These are phyloP conservation scores for Cercospora sp. DNA, from an alignment of 2,329 filamentous ascomycete species.

Conservation along the genomic window DNA sequence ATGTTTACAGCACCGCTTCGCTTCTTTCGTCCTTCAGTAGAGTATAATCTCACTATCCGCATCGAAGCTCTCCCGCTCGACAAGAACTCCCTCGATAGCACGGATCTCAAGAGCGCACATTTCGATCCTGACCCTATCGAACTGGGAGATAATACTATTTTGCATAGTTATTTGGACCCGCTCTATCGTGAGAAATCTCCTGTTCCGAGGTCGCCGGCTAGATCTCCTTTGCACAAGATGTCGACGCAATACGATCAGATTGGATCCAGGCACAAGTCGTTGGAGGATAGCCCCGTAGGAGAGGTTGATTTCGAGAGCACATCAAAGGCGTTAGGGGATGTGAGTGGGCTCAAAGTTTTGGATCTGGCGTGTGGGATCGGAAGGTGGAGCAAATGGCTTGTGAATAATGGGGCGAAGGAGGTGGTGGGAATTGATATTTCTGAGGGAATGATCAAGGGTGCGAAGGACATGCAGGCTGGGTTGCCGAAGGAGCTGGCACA, in stretches of 20 bases:
- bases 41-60: background rate
- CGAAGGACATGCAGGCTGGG: conserved; percentile 2
- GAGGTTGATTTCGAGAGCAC: conserved; percentile 8
- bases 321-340: conserved; percentile 9
- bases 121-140: conserved; percentile 13
- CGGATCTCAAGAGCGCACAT: conserved; percentile 7
- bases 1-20: conserved; percentile 9
- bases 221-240: conserved; percentile 1
- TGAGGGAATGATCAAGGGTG: conserved; percentile 7
- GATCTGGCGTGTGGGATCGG: conserved; percentile 25
- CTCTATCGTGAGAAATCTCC: conserved; percentile 5
- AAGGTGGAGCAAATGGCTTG: conserved; percentile 14
- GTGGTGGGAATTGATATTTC: conserved; percentile 18
- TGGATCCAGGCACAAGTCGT: conserved; percentile 6
- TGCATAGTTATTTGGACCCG: conserved; percentile 6
- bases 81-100: background rate
- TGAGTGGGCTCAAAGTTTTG: conserved; percentile 20
- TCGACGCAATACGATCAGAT: conserved; percentile 20
- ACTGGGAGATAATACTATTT: background rate
- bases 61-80: conserved; percentile 4
- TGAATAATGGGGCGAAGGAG: conserved; percentile 18
- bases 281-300: conserved; percentile 11
- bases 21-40: conserved; percentile 6
- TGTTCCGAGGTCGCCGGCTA: background rate
- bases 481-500: background rate